Evolutionary conservation across 1,139 yeast species (phyloP).

Genomic region (Kazachstania sp.): DNA sequence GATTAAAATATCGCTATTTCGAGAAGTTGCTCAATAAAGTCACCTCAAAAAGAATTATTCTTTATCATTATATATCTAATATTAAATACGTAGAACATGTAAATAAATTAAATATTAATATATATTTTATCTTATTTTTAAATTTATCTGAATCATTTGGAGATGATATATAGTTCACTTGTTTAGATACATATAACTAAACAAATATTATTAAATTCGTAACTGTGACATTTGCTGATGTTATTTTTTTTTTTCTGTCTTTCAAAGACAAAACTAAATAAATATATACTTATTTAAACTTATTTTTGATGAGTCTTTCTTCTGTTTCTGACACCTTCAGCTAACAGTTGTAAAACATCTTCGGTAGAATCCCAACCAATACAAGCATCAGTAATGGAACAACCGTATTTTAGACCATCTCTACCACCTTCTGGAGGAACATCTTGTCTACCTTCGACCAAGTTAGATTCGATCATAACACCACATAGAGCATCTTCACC

Average conservation of each 20-base stretch:
- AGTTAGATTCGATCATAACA: slow-evolving; percentile 90
- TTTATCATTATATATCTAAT: not conserved
- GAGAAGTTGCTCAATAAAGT: not conserved
- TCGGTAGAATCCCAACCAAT: slow-evolving; percentile 83
- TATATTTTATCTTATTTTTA: too few relatives aligned
- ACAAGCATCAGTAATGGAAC: slow-evolving; percentile 95
- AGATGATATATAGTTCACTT: too few relatives aligned
- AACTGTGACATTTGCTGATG: too few relatives aligned
- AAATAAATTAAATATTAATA: too few relatives aligned
- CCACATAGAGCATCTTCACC: slow-evolving; percentile 83
- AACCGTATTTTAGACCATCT: slow-evolving; percentile 72
- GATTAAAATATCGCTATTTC: not conserved
- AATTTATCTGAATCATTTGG: too few relatives aligned
- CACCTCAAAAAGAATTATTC: not conserved
- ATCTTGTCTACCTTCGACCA: slow-evolving; percentile 87
- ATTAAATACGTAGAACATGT: not conserved
- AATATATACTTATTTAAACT: not conserved
- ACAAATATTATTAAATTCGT: too few relatives aligned
- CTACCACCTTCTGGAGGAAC: slow-evolving; percentile 76
- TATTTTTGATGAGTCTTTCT: slow-evolving; percentile 36
- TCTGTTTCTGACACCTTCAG: slow-evolving; percentile 73
- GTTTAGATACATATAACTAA: too few relatives aligned
- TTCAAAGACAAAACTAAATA: not conserved
- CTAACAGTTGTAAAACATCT: slow-evolving; percentile 56
- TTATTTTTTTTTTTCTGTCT: too few relatives aligned